Percentiles rank a stretch among this genome's conserved stretches.
These are phyloP conservation scores for Diaporthe sp. DNA, from an alignment of 2,329 filamentous ascomycete genomes.

Conservation along the genomic window DNA sequence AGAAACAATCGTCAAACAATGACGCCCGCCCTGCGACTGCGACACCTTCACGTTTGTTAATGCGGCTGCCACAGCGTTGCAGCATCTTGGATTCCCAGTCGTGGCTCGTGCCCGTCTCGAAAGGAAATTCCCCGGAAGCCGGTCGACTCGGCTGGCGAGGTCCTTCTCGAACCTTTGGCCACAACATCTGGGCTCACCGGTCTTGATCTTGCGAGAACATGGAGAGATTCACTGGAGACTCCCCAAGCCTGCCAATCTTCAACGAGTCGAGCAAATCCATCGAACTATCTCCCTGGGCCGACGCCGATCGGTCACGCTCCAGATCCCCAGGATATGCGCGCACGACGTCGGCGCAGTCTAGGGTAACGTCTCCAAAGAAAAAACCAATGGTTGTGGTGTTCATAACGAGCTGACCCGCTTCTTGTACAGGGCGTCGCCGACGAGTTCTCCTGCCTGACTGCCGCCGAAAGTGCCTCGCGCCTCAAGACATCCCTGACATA, in stretches of 20 bases:
- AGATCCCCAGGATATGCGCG: constrained; percentile 51
- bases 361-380: constrained; percentile 51
- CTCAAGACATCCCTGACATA: constrained; percentile 85
- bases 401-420: constrained; percentile 14
- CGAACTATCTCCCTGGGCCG: constrained; percentile 38
- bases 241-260: constrained; percentile 33
- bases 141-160: neutral
- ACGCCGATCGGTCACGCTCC: constrained; percentile 47
- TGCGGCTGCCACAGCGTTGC: constrained; percentile 31
- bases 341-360: constrained; percentile 66
- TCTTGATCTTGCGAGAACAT: constrained; percentile 21
- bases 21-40: constrained; percentile 20
- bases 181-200: neutral
- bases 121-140: neutral
- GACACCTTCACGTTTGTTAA: constrained; percentile 27
- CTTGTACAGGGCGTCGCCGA: constrained; percentile 63
- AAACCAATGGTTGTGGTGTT: neutral
- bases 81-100: constrained; percentile 23
- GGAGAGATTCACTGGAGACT: constrained; percentile 35
- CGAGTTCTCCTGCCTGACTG: constrained; percentile 74
- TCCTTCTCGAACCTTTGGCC: neutral
- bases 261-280: constrained; percentile 33
- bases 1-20: constrained; percentile 21
- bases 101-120: constrained; percentile 22
- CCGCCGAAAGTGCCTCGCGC: constrained; percentile 79